Evolutionary conservation across 2,329 filamentous ascomycete genomes (phyloP).

Genomic region (Alternaria burnsii): DNA sequence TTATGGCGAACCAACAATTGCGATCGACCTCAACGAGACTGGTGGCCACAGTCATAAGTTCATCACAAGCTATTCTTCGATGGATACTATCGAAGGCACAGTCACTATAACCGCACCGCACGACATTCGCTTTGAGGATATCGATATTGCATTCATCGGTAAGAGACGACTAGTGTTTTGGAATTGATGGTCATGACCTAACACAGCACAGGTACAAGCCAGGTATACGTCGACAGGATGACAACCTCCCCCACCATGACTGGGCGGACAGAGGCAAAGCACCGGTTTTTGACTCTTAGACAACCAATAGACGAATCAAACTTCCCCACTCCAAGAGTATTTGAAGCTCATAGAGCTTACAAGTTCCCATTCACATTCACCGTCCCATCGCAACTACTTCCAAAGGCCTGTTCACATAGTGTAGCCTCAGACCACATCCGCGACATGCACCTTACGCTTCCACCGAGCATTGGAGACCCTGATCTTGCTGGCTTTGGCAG

Average conservation of each 20-base stretch:
- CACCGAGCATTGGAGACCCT: slow-evolving; percentile 69
- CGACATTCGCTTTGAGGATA: slow-evolving; percentile 65
- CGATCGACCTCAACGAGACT: slow-evolving; percentile 52
- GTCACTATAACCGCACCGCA: slow-evolving; percentile 60
- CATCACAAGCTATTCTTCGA: slow-evolving; percentile 63
- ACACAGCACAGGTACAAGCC: slow-evolving; percentile 55
- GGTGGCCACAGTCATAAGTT: slow-evolving; percentile 41
- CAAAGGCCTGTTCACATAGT: slow-evolving; percentile 65
- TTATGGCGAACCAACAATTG: slow-evolving; percentile 52
- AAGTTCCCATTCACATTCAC: slow-evolving; percentile 71
- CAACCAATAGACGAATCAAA: slow-evolving; percentile 64
- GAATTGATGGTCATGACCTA: slow-evolving; percentile 13
- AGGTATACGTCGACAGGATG: slow-evolving; percentile 64
- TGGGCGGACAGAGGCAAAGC: slow-evolving; percentile 64
- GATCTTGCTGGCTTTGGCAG: slow-evolving; percentile 61
- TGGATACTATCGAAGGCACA: slow-evolving; percentile 65
- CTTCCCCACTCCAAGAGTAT: slow-evolving; percentile 64
- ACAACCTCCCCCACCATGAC: slow-evolving; percentile 61
- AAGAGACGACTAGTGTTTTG: slow-evolving; percentile 23
- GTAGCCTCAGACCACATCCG: slow-evolving; percentile 61
- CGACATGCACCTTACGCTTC: slow-evolving; percentile 65
- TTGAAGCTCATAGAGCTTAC: slow-evolving; percentile 65
- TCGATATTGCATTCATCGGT: slow-evolving; percentile 68
- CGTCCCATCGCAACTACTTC: slow-evolving; percentile 67
- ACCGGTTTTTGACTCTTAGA: slow-evolving; percentile 68